phyloP scores from a whole-genome alignment of 139 green algal genomes.

The Medakamo hakoo region DNA sequence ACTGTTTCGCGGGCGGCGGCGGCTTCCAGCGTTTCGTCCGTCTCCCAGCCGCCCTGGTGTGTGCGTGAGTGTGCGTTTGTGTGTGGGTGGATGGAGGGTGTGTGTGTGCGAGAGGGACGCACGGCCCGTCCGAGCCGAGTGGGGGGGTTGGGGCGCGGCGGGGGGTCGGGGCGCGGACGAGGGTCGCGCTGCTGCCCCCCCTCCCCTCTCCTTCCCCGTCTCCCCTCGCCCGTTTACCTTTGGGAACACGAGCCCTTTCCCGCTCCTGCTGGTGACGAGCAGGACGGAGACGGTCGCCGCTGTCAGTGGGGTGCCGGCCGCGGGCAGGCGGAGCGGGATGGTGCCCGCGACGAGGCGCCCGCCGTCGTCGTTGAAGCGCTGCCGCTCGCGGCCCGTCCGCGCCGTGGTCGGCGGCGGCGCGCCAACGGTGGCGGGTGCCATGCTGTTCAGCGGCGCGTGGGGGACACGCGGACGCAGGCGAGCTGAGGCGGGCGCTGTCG shows the following conservation, averaged over 20 bases:
- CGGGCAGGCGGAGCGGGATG: constrained; percentile 50
- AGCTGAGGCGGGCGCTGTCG: too few species aligned
- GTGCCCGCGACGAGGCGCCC: constrained; percentile 61
- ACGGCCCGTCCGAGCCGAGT: too few species aligned
- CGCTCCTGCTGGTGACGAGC: constrained; percentile 51
- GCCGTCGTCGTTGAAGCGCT: constrained; percentile 38
- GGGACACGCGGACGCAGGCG: too few species aligned
- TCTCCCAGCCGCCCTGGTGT: constrained; percentile 76
- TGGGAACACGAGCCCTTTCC: constrained; percentile 63
- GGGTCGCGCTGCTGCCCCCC: too few species aligned
- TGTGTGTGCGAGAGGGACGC: too few species aligned
- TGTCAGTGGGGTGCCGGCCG: neutral
- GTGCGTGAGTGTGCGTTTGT: too few species aligned
- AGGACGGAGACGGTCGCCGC: constrained; percentile 36
- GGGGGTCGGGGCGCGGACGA: too few species aligned
- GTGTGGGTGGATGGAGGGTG: too few species aligned
- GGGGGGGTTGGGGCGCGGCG: too few species aligned
- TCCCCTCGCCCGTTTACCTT: constrained; percentile 34
- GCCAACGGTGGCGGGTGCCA: neutral
- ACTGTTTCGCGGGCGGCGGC: constrained; percentile 73
- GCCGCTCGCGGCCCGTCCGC: constrained; percentile 28
- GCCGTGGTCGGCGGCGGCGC: neutral
- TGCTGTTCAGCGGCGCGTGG: too few species aligned
- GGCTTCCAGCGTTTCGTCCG: constrained; percentile 66
- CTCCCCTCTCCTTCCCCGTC: neutral